Evolutionary conservation across 257 asterid genomes (phyloP).

Genomic region (Ehretia macrophylla): DNA sequence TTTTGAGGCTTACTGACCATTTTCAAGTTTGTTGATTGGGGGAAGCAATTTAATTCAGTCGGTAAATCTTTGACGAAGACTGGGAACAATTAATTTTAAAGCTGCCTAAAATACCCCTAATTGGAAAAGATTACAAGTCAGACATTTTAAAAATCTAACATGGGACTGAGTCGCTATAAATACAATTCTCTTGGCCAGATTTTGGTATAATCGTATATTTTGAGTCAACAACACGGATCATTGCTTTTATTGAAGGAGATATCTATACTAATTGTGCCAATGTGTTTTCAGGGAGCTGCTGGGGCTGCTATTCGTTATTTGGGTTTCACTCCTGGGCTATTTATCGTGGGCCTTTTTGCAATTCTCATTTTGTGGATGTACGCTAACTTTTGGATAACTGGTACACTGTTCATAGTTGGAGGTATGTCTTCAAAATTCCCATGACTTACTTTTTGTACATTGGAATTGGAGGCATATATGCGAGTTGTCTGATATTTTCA

Average conservation of each 20-base stretch:
- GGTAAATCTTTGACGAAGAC: too few species aligned
- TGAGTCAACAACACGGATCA: neutral
- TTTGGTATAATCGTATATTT: neutral
- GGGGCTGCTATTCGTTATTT: slow-evolving; percentile 89
- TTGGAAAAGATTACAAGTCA: too few species aligned
- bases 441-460: neutral
- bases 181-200: neutral
- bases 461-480: too few species aligned
- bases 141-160: too few species aligned
- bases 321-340: slow-evolving; percentile 97
- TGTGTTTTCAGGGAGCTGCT: slow-evolving; percentile 81
- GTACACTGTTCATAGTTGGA: slow-evolving; percentile 90
- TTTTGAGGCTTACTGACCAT: too few species aligned
- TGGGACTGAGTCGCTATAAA: neutral
- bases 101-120: too few species aligned
- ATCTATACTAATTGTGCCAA: slow-evolving; percentile 15
- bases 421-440: slow-evolving; percentile 42
- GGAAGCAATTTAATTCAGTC: too few species aligned
- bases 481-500: too few species aligned
- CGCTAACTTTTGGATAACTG: slow-evolving; percentile 98
- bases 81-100: too few species aligned
- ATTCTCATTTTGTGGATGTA: slow-evolving; percentile 94
- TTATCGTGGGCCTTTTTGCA: slow-evolving; percentile 87
- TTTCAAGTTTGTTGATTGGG: too few species aligned
- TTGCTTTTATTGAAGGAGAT: neutral